Conservation (phyloP, 1,284 basidiomycete genomes). For the Garcileccinum viscosum region DNA sequence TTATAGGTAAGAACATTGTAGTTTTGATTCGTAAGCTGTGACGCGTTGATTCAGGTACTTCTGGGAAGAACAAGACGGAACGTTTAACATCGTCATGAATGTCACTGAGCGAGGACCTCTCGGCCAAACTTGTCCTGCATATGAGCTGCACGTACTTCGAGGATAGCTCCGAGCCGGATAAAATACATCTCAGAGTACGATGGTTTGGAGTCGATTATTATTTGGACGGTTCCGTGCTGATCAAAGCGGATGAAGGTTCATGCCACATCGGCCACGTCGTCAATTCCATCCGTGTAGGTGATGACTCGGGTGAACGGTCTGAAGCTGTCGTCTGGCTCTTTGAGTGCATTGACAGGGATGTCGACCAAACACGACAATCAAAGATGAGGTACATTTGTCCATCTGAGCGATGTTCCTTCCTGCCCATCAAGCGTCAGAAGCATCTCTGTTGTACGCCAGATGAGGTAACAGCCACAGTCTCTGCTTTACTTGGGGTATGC, state of each 20-base stretch:
- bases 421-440: conserved; percentile 24
- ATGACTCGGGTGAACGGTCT: conserved; percentile 4
- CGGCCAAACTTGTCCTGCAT: conserved; percentile 59
- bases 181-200: conserved; percentile 46
- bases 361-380: conserved; percentile 35
- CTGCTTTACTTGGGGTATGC: conserved; percentile 52
- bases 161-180: conserved; percentile 30
- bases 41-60: conserved; percentile 26
- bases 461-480: conserved; percentile 38
- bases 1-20: conserved; percentile 52
- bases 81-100: conserved; percentile 31
- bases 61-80: conserved; percentile 28
- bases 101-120: conserved; percentile 26
- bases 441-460: conserved; percentile 52
- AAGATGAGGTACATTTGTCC: conserved; percentile 45
- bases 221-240: conserved; percentile 59
- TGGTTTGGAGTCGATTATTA: conserved; percentile 56
- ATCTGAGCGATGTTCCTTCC: not conserved
- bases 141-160: conserved; percentile 42
- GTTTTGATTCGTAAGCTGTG: conserved; percentile 5
- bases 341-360: conserved; percentile 42
- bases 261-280: conserved; percentile 47
- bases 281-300: conserved; percentile 16
- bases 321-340: conserved; percentile 38
- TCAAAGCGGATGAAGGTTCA: conserved; percentile 45